Percentiles rank a stretch among this genome's conserved stretches.
These are phyloP conservation scores for Eucalyptus rudis DNA, from an alignment of 345 rosid genomes.

Conservation along the genomic window DNA sequence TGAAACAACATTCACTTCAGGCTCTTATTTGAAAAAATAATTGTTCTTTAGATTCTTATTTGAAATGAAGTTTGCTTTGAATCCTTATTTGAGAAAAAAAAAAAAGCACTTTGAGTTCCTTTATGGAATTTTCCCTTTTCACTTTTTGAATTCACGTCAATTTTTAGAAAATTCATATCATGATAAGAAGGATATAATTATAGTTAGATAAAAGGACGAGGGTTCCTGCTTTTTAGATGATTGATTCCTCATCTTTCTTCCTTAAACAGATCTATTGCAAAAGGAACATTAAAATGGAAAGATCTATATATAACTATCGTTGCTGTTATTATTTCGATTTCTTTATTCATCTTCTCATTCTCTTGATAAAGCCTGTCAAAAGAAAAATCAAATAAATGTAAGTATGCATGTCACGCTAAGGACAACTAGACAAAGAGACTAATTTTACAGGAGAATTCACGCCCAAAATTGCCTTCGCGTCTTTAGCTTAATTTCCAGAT, in stretches of 20 bases:
- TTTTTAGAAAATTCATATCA: background rate
- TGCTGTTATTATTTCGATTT: background rate
- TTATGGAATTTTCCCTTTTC: too few relatives aligned
- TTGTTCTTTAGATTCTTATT: accelerated
- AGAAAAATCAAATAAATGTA: too few relatives aligned
- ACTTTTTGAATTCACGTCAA: background rate
- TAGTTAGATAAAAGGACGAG: background rate
- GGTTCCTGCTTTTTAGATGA: background rate
- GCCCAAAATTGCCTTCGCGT: too few relatives aligned
- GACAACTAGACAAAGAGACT: background rate
- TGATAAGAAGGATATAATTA: too few relatives aligned
- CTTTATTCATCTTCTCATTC: background rate
- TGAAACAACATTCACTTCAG: too few relatives aligned
- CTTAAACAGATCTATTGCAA: background rate
- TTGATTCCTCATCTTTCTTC: background rate
- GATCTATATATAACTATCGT: background rate
- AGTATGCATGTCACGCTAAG: background rate
- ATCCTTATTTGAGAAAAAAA: too few relatives aligned
- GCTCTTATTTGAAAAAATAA: too few relatives aligned
- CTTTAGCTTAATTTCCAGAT: too few relatives aligned
- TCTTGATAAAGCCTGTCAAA: too few relatives aligned
- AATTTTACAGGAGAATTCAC: too few relatives aligned
- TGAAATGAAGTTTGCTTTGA: accelerated
- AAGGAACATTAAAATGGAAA: background rate
- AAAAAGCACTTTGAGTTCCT: accelerated